Base-by-base conservation (phyloP, 768 basidiomycete genomes). In the Mycena maculata region DNA sequence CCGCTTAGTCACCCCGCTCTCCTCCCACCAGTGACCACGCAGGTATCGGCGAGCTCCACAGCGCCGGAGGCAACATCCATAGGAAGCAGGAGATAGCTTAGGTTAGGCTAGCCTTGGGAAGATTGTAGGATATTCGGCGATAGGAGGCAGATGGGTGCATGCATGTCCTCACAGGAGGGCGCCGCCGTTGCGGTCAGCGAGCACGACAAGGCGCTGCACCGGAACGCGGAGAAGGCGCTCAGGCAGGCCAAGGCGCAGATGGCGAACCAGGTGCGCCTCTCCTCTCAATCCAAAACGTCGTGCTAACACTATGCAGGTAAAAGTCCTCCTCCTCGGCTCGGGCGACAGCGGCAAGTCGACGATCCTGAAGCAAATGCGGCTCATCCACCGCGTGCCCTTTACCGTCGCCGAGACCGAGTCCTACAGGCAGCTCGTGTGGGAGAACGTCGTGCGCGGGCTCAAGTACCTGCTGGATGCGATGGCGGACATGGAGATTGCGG, bases 321-420 rank as follows among this genome's bases (percentile, higher is more conserved):
- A 96, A 92, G 90, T 98, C 18, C 84, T 98, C 54, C 84, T 98
- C 27, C 85, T 98, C 41, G 96, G 96, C 45, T 96, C 96, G 45
- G 96, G 96, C 30, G 96, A 97, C 76, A 93, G 92, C 33, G 96
- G 96, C 25, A 98, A 98, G 79, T 94, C 92, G 8, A 98, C 96
- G 11, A 86, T 98, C 74, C 85, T 96, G 77, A 96, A 95, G 92
- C 96, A 99, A 91, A 99, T 98, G 96, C 90, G 96, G 41, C 83
- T 98, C 41, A 98, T 99, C 54, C 96, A 99, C 79, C 87, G 89
- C 64, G 83, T 94, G 1, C 91, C 93, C 0, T 99, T 98, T 80
- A 87, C 90, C 0, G 56, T 86, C 0, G 86, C 89, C 72, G 98
- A 99, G 77, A 86, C 93, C 41, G 96, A 99, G 78, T 88, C 85